Evolutionary conservation across 2,329 filamentous ascomycete species (phyloP).

Genomic region (Ciborinia camelliae): DNA sequence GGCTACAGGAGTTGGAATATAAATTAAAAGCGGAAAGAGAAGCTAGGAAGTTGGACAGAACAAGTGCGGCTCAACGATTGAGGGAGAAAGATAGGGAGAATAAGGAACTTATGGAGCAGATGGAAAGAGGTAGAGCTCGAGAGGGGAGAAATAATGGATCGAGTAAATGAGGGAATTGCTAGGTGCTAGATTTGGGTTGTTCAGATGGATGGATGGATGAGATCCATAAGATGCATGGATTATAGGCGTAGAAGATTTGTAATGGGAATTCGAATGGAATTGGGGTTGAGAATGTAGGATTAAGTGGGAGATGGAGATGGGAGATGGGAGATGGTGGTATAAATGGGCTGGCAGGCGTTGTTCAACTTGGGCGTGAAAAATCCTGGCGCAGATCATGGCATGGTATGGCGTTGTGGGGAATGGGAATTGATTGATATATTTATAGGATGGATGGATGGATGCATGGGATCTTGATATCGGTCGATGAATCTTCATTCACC

Average conservation of each 20-base stretch:
- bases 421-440: no score
- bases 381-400: no score
- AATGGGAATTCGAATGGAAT: background rate
- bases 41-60: slow-evolving; percentile 77
- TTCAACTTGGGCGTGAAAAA: no score
- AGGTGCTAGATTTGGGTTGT: background rate
- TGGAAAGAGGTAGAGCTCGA: slow-evolving; percentile 43
- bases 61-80: slow-evolving; percentile 74
- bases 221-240: no score
- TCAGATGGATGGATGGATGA: no score
- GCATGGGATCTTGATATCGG: no score
- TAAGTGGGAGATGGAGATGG: background rate
- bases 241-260: background rate
- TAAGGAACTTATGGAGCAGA: slow-evolving; percentile 61
- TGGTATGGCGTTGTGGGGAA: no score
- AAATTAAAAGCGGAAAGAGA: slow-evolving; percentile 89
- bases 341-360: background rate
- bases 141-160: slow-evolving; percentile 18
- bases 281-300: background rate
- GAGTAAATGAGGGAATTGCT: background rate
- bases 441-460: no score
- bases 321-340: no score
- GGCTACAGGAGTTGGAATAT: slow-evolving; percentile 82
- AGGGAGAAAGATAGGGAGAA: slow-evolving; percentile 75
- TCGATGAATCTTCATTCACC: no score